These are phyloP conservation scores for Cicer judaicum DNA, from an alignment of 306 rosid species.

Conservation along the genomic window DNA sequence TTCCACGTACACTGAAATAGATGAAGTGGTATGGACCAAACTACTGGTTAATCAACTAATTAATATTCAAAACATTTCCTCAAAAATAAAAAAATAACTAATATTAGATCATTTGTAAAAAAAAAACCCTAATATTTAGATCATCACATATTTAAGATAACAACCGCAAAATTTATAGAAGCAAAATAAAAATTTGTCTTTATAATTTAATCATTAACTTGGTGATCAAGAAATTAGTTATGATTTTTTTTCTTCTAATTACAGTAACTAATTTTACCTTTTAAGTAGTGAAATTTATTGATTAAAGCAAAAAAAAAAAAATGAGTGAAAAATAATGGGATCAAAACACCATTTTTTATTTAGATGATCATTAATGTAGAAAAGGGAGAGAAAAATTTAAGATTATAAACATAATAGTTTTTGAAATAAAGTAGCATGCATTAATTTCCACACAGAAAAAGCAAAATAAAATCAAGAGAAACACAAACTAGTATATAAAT, in stretches of 20 bases:
- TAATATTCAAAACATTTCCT: neutral
- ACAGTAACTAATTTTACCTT: neutral
- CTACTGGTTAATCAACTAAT: neutral
- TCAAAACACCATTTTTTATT: neutral
- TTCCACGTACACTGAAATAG: neutral
- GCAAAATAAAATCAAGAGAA: slow-evolving; percentile 6
- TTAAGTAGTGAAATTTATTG: neutral
- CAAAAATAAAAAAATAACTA: no score
- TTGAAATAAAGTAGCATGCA: slow-evolving; percentile 11
- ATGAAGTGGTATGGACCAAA: neutral
- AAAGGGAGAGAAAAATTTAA: neutral
- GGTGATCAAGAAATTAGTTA: no score
- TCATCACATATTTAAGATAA: neutral
- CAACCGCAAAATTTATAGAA: neutral
- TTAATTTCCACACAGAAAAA: slow-evolving; percentile 7
- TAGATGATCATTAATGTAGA: neutral
- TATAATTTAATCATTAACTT: neutral
- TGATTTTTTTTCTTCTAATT: neutral
- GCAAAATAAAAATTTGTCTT: neutral
- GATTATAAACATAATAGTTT: neutral
- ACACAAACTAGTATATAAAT: neutral
- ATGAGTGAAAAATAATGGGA: neutral
- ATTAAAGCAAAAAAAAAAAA: neutral
- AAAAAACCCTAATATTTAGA: neutral
- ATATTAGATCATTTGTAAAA: no score